These are phyloP conservation scores for Hysterium pulicare DNA, from an alignment of 2,329 filamentous ascomycete species.

Conservation along the genomic window DNA sequence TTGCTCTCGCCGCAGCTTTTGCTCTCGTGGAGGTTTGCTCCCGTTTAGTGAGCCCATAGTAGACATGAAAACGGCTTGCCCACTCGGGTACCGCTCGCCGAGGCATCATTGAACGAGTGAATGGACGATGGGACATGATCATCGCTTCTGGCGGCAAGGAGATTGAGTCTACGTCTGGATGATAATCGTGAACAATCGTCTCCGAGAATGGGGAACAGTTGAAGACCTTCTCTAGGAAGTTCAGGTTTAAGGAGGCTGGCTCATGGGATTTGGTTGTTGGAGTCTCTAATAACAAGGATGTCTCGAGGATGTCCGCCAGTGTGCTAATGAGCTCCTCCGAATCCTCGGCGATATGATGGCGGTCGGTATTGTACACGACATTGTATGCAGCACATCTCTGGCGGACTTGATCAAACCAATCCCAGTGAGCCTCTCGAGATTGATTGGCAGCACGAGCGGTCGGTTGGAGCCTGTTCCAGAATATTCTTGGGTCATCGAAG, in stretches of 20 bases:
- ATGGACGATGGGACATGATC: slow-evolving; percentile 7
- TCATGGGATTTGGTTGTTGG: not conserved
- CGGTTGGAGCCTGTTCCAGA: slow-evolving; percentile 13
- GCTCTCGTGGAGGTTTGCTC: slow-evolving; percentile 13
- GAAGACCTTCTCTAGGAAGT: slow-evolving; percentile 13
- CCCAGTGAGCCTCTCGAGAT: slow-evolving; percentile 14
- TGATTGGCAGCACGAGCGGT: slow-evolving; percentile 15
- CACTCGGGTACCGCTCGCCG: slow-evolving; percentile 12
- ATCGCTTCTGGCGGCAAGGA: slow-evolving; percentile 11
- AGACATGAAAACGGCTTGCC: slow-evolving; percentile 21
- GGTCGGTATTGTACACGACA: slow-evolving; percentile 5
- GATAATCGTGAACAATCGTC: slow-evolving; percentile 17
- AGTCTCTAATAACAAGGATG: slow-evolving; percentile 7
- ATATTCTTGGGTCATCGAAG: slow-evolving; percentile 21
- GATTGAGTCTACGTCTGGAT: slow-evolving; percentile 11
- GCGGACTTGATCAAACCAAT: slow-evolving; percentile 15
- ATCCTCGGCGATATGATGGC: slow-evolving; percentile 1
- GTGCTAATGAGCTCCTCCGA: slow-evolving; percentile 11
- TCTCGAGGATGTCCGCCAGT: slow-evolving; percentile 17
- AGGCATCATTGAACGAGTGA: slow-evolving; percentile 16
- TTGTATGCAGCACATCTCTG: slow-evolving; percentile 12
- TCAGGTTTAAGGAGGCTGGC: slow-evolving; percentile 12
- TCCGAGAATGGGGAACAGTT: slow-evolving; percentile 7
- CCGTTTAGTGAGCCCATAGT: slow-evolving; percentile 16
- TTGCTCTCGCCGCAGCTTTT: slow-evolving; percentile 15